phyloP scores from a whole-genome alignment of 495 filamentous ascomycete species.

The Halenospora varia region DNA sequence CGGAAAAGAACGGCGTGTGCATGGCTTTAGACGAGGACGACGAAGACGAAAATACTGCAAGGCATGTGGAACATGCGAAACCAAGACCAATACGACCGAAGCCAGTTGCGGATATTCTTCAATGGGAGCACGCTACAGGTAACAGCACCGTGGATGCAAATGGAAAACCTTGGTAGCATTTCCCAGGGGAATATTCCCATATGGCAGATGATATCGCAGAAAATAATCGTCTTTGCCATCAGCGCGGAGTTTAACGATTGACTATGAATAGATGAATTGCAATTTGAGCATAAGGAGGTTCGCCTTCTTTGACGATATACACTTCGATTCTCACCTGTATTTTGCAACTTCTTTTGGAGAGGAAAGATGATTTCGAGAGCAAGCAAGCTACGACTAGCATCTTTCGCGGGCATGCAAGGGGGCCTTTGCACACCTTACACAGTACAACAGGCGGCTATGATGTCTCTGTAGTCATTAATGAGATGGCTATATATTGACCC shows the following conservation, averaged over 20 bases:
- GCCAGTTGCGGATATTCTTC: not conserved
- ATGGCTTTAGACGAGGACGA: constrained; percentile 1
- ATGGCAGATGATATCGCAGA: not conserved
- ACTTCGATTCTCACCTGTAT: not conserved
- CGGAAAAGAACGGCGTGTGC: not conserved
- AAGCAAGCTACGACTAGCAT: too few species aligned
- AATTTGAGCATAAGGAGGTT: not conserved
- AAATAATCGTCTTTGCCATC: not conserved
- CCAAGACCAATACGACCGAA: constrained; percentile 18
- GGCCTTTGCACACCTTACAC: too few species aligned
- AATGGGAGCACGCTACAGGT: not conserved
- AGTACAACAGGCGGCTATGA: too few species aligned
- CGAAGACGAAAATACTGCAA: not conserved
- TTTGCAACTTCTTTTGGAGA: not conserved
- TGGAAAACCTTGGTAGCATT: constrained; percentile 7
- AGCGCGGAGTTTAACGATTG: not conserved
- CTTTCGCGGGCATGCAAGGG: too few species aligned
- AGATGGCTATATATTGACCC: too few species aligned
- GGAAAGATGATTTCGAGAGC: too few species aligned
- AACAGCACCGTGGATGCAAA: constrained; percentile 3
- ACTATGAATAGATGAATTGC: not conserved
- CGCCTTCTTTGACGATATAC: not conserved
- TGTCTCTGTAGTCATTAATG: too few species aligned
- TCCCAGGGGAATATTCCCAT: not conserved
- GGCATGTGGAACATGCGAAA: constrained; percentile 17